Base-by-base conservation (phyloP, 495 filamentous ascomycete species). In the Podospora bellae-mahoneyi region DNA sequence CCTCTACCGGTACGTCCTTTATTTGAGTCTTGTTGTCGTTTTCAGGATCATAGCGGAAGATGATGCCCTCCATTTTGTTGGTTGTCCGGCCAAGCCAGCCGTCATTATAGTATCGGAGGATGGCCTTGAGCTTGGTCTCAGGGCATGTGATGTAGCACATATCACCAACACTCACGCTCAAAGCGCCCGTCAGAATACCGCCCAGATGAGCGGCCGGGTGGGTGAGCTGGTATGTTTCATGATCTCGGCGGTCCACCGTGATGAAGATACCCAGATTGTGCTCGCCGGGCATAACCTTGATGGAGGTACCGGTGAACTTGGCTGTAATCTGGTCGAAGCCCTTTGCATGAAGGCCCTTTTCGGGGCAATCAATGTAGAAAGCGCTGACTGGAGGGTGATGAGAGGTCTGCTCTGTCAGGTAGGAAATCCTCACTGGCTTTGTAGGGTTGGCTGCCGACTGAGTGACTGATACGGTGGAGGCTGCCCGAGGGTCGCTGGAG, bases 301-400 rank as follows among this genome's bases (percentile, higher is more conserved):
- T 84, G 74, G 92, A 94, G 13, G 95, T 97, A 55, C 95, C 95
- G 0, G 94, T 98, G 80, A 99, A 99, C 76, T 98, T 99, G 69
- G 95, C 95, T 76, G 90, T 94, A 69, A 99, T 87, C 75, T 99
- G 95, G 73, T 99, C 95, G 72, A 92, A 99, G 0, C 95, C 95
- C 64, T 91, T 86, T 19, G 95, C 96, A 30, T 88, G 88, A 62
- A 99, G 85, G 5, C 94, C 95, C 75, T 92, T 95, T 64, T 95
- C 92, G 0, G 93, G 92, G 73, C 95, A 98, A 77, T 93, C 91
- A 68, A 97, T 88, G 78, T 90, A 96, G 81, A 96, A 99, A 2
- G 95, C 95, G 59, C 94, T 97, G 70, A 99, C 94, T 15, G 95
- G 95, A 16, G 95, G 95, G 82, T 99, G 95, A 68, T 99, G 95